These are phyloP conservation scores for Penicillium corylophilum DNA, from an alignment of 2,329 filamentous ascomycete genomes.

Conservation along the genomic window DNA sequence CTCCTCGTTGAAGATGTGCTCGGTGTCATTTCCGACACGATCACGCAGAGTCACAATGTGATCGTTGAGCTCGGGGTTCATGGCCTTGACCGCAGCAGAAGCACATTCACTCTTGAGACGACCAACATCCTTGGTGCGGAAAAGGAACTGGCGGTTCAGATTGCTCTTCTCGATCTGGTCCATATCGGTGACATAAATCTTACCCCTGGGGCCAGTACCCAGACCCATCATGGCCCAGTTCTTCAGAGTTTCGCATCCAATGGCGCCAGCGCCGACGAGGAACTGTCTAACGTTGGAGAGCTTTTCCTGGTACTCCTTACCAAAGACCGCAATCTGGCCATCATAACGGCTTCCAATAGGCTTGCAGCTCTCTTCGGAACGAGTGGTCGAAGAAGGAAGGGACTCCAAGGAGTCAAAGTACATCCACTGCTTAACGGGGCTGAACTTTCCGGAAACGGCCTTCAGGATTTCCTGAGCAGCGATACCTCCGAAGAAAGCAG, in stretches of 20 bases:
- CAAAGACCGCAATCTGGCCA: constrained; percentile 95
- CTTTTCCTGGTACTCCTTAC: constrained; percentile 90
- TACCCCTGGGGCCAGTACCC: constrained; percentile 80
- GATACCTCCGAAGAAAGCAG: constrained; percentile 91
- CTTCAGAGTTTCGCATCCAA: constrained; percentile 98
- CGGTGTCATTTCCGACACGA: constrained; percentile 86
- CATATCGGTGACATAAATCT: constrained; percentile 93
- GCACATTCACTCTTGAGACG: constrained; percentile 96
- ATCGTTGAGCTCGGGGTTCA: constrained; percentile 89
- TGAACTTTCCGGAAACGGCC: constrained; percentile 95
- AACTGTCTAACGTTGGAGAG: constrained; percentile 88
- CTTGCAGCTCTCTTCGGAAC: constrained; percentile 84
- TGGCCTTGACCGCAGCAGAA: constrained; percentile 80
- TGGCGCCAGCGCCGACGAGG: constrained; percentile 92
- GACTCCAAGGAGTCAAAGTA: constrained; percentile 99
- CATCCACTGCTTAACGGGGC: constrained; percentile 91
- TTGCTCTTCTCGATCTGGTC: constrained; percentile 99
- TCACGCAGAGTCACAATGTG: constrained; percentile 87
- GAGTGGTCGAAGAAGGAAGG: constrained; percentile 69
- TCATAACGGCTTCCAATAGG: constrained; percentile 86
- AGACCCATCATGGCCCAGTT: constrained; percentile 99
- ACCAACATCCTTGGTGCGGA: constrained; percentile 89
- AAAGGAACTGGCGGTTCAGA: constrained; percentile 93
- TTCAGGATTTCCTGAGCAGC: constrained; percentile 94
- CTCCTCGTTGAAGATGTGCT: constrained; percentile 87